These are phyloP conservation scores for Cutaneotrichosporon sp. DNA, from an alignment of 1,284 basidiomycete species.

Conservation along the genomic window DNA sequence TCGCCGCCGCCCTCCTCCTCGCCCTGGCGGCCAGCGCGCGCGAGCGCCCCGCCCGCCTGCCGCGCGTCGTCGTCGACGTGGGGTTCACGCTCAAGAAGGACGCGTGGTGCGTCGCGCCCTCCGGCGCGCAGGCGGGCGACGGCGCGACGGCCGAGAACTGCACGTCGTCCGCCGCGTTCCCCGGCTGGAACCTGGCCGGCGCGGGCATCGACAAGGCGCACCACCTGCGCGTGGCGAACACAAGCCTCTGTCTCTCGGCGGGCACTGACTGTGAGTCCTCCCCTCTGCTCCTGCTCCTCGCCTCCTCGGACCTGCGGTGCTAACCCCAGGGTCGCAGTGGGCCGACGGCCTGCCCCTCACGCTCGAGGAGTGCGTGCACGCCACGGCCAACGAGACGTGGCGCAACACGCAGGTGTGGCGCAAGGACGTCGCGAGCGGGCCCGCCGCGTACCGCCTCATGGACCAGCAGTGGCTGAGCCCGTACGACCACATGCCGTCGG, in stretches of 20 bases:
- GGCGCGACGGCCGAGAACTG: background rate
- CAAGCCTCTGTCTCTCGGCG: background rate
- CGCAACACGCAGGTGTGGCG: background rate
- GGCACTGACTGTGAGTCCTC: background rate
- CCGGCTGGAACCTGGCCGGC: background rate
- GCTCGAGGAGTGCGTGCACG: background rate
- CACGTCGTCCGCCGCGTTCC: background rate
- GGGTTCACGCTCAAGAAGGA: background rate
- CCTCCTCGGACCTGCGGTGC: no score
- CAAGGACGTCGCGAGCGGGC: background rate
- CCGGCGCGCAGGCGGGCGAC: background rate
- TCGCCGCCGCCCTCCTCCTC: background rate
- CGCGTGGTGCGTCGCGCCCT: background rate
- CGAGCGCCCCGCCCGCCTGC: background rate
- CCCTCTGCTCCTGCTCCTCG: background rate
- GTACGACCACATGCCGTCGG: background rate
- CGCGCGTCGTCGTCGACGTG: background rate
- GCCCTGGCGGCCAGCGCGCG: background rate
- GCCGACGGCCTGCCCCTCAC: background rate
- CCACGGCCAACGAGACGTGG: background rate
- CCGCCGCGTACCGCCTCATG: background rate
- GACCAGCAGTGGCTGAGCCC: background rate
- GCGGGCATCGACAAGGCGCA: background rate
- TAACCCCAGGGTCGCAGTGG: slow-evolving; percentile 1
- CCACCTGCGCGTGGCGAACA: slow-evolving; percentile 1